Percentiles rank a stretch among this genome's conserved stretches.
These are phyloP conservation scores for Populus hybrid DNA, from an alignment of 441 rosid species.

Conservation along the genomic window DNA sequence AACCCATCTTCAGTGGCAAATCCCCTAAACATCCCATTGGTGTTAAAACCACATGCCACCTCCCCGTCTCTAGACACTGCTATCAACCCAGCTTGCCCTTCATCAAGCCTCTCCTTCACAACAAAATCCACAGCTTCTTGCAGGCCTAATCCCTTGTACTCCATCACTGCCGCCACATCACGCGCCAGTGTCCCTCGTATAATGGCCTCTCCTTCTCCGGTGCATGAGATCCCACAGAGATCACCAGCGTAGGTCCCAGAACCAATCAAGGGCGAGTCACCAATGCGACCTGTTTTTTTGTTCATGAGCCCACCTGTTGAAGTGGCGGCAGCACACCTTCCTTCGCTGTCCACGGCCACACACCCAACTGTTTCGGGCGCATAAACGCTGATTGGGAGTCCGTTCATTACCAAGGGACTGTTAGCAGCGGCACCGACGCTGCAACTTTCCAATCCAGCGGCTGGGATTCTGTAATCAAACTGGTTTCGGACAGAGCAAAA, in stretches of 20 bases:
- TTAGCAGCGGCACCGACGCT: slow-evolving; percentile 53
- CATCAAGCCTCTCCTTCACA: slow-evolving; percentile 66
- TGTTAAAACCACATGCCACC: slow-evolving; percentile 61
- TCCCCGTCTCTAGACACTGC: slow-evolving; percentile 63
- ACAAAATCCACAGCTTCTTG: slow-evolving; percentile 81
- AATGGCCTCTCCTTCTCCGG: slow-evolving; percentile 97
- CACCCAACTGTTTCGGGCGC: slow-evolving; percentile 95
- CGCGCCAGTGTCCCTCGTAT: slow-evolving; percentile 81
- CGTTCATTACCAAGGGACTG: slow-evolving; percentile 63
- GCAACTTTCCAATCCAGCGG: slow-evolving; percentile 43
- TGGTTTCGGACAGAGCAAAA: slow-evolving; percentile 15
- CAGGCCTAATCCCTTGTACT: slow-evolving; percentile 73
- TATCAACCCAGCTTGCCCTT: slow-evolving; percentile 71
- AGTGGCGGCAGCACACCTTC: slow-evolving; percentile 91
- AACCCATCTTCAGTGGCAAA: slow-evolving; percentile 61
- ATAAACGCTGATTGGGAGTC: slow-evolving; percentile 81
- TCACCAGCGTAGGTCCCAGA: slow-evolving; percentile 88
- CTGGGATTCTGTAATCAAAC: slow-evolving; percentile 85
- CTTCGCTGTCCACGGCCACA: slow-evolving; percentile 77
- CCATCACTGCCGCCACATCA: slow-evolving; percentile 94
- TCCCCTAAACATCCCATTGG: slow-evolving; percentile 66
- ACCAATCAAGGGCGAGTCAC: slow-evolving; percentile 94
- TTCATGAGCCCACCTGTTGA: slow-evolving; percentile 96
- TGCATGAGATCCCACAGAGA: slow-evolving; percentile 81
- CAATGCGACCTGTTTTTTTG: slow-evolving; percentile 80